Base-by-base conservation (phyloP, 768 basidiomycete genomes). In the Rhizopogon vulgaris region DNA sequence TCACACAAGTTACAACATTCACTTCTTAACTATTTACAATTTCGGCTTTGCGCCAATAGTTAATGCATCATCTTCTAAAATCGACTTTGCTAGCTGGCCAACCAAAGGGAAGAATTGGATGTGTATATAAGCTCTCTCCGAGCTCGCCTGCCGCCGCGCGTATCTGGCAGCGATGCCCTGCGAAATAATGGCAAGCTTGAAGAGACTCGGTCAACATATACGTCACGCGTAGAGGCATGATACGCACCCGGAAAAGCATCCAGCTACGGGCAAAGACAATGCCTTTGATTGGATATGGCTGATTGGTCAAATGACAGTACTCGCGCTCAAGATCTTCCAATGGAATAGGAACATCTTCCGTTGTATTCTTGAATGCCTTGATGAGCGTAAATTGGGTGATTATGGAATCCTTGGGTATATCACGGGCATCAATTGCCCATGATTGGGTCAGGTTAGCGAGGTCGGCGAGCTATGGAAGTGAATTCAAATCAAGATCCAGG, bases 161-260 rank as follows among this genome's bases (percentile, higher is more conserved):
- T 80, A 82, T 40, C 93, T 80, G 28, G 93, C 93, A 1, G 93
- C 89, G 56, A 96, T 93, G 3, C 93, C 93, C 69, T 96, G 93
- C 1, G 82, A 72, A 58, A 96, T 94, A 53, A 95, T 77, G 0
- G 90, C 77, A 24, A 88, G 68, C 88, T 88, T 58, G 15, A 45
- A 15, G 54, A 46, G 41, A 22, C 46, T 36, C 50, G 48, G 46
- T 28, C 32, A 36, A 38, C 41, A 32, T 53, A 48, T 52, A 34
- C 28, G 18, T n/a, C 12, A 17, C 1, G 25, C 15, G 22, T 2
- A 12, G 30, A 15, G 34, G 3, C 17, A 43, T 28, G 14, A 38
- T 41, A 17, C 80, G 56, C 60, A 90, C 90, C 53, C 88, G 75
- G 71, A 90, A 87, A 11, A 90, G 66, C 80, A 87, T 88, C 88